Evolutionary conservation across 495 filamentous ascomycete genomes (phyloP).

Genomic region (Corynascus novoguineensis): DNA sequence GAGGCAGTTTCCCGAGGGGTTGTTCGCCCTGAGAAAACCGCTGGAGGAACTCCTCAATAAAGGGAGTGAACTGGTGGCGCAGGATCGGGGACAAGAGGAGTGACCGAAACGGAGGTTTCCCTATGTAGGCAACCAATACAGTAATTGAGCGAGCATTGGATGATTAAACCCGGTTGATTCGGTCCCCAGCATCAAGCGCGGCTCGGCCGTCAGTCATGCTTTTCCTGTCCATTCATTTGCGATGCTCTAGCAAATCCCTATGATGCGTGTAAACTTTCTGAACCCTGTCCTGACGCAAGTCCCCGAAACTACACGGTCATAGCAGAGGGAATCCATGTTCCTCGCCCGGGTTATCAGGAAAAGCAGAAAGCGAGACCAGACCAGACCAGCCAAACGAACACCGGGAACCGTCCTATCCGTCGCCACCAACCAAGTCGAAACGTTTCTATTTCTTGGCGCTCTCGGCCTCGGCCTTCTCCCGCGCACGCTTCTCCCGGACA

Average conservation of each 20-base stretch:
- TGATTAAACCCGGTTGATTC: slow-evolving; percentile 10
- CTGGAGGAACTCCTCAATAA: slow-evolving; percentile 33
- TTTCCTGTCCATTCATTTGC: slow-evolving; percentile 36
- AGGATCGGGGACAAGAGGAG: slow-evolving; percentile 19
- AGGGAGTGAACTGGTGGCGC: slow-evolving; percentile 32
- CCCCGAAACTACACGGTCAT: slow-evolving; percentile 30
- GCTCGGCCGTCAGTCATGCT: slow-evolving; percentile 30
- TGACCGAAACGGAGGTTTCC: not conserved
- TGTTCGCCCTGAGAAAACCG: slow-evolving; percentile 30
- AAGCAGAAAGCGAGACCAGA: slow-evolving; percentile 40
- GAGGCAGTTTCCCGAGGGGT: slow-evolving; percentile 39
- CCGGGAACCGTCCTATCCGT: slow-evolving; percentile 31
- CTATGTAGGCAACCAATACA: not conserved
- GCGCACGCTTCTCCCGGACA: slow-evolving; percentile 85
- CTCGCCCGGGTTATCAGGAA: slow-evolving; percentile 34
- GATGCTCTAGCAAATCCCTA: slow-evolving; percentile 37
- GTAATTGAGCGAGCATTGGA: not conserved
- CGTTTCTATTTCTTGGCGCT: slow-evolving; percentile 79
- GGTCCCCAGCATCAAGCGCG: slow-evolving; percentile 14
- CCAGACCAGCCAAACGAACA: slow-evolving; percentile 40
- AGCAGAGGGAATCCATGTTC: slow-evolving; percentile 19
- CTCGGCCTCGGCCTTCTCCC: slow-evolving; percentile 85
- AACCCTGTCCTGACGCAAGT: slow-evolving; percentile 26
- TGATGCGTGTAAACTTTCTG: slow-evolving; percentile 31
- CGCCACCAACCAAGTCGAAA: slow-evolving; percentile 14